These are phyloP conservation scores for Eucalyptus coolabah DNA, from an alignment of 345 rosid species.

Conservation along the genomic window DNA sequence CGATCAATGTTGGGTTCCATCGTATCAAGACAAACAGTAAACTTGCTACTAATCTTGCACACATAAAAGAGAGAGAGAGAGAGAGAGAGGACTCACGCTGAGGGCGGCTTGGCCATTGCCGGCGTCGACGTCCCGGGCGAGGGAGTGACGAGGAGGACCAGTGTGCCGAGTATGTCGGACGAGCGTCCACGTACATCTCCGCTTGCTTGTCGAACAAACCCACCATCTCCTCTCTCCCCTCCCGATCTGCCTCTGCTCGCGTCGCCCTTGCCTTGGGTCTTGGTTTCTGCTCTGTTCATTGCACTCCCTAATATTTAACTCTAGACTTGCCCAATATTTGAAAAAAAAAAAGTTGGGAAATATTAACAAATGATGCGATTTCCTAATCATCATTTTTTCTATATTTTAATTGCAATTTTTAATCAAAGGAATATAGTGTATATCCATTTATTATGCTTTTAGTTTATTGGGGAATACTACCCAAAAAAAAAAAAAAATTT, in stretches of 20 bases:
- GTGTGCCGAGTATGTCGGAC: constrained; percentile 44
- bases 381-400: background rate
- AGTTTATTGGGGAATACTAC: too few relatives aligned
- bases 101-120: constrained; percentile 69
- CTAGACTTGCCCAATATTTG: background rate
- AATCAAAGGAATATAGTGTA: background rate
- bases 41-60: background rate
- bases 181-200: constrained; percentile 41
- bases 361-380: background rate
- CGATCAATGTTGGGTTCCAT: background rate
- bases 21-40: background rate
- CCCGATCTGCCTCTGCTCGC: background rate
- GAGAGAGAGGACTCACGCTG: constrained; percentile 16
- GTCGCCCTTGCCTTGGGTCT: background rate
- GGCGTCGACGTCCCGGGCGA: constrained; percentile 67
- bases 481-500: too few relatives aligned
- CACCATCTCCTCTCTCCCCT: constrained; percentile 17
- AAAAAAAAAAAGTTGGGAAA: background rate
- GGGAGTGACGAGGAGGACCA: constrained; percentile 40
- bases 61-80: too few relatives aligned
- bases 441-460: background rate
- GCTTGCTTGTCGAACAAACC: constrained; percentile 62
- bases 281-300: background rate
- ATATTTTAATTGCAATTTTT: background rate
- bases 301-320: background rate